These are phyloP conservation scores for Aspergillus biplanus DNA, from an alignment of 495 filamentous ascomycete species.

Conservation along the genomic window DNA sequence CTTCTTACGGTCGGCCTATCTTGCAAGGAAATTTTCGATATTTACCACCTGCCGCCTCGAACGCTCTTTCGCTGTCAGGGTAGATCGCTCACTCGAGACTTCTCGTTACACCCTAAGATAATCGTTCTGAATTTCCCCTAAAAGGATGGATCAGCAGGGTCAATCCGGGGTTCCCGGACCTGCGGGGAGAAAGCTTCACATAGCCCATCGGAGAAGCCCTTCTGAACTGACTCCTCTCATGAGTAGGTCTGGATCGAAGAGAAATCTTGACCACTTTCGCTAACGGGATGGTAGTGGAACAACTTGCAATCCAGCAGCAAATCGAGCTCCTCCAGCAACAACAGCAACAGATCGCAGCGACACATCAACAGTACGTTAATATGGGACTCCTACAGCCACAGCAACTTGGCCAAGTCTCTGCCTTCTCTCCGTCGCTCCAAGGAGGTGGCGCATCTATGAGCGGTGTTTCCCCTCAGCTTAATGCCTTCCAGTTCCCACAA, in stretches of 20 bases:
- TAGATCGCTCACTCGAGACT: slow-evolving; percentile 11
- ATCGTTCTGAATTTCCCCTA: slow-evolving; percentile 27
- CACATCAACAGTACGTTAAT: slow-evolving; percentile 95
- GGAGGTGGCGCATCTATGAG: slow-evolving; percentile 57
- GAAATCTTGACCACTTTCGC: not conserved
- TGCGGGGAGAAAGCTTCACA: slow-evolving; percentile 88
- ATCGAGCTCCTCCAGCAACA: slow-evolving; percentile 97
- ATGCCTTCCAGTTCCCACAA: slow-evolving; percentile 88
- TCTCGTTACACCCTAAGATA: slow-evolving; percentile 14
- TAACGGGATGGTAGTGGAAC: slow-evolving; percentile 72
- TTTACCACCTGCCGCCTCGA: slow-evolving; percentile 10
- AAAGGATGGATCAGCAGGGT: slow-evolving; percentile 81
- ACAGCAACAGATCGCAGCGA: slow-evolving; percentile 95
- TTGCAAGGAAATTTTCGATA: slow-evolving; percentile 14
- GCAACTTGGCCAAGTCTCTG: slow-evolving; percentile 70
- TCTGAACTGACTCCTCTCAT: slow-evolving; percentile 98
- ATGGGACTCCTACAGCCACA: slow-evolving; percentile 90
- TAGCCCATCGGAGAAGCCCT: slow-evolving; percentile 95
- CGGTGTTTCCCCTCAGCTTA: slow-evolving; percentile 79
- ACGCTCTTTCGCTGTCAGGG: slow-evolving; percentile 22
- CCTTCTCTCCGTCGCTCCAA: slow-evolving; percentile 71
- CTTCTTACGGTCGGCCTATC: slow-evolving; percentile 32
- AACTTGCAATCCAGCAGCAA: slow-evolving; percentile 97
- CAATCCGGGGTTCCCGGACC: slow-evolving; percentile 79
- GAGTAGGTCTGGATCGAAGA: slow-evolving; percentile 69